Conservation (phyloP, 768 basidiomycete species). For the Mycena venus region DNA sequence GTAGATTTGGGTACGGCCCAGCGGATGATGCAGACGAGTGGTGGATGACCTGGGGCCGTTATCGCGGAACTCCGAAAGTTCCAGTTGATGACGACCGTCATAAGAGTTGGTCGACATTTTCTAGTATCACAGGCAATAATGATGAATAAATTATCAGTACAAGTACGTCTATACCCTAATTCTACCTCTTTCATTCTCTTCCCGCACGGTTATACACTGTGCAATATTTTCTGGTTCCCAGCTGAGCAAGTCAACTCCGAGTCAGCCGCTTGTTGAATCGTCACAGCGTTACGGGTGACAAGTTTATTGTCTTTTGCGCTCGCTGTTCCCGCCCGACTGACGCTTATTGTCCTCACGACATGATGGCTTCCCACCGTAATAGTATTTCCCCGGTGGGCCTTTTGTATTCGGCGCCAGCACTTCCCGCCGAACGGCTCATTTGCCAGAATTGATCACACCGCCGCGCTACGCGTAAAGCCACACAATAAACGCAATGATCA, state of each 20-base stretch:
- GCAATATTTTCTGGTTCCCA: too few relatives aligned
- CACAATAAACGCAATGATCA: conserved; percentile 4
- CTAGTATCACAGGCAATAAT: too few relatives aligned
- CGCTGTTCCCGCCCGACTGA: not conserved
- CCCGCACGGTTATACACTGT: too few relatives aligned
- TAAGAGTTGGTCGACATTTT: too few relatives aligned
- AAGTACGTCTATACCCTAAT: too few relatives aligned
- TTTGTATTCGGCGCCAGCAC: not conserved
- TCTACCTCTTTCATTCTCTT: too few relatives aligned
- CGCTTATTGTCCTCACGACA: not conserved
- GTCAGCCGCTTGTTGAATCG: not conserved
- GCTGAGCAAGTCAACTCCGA: too few relatives aligned
- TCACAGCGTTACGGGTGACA: conserved; percentile 5
- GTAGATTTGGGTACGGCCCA: conserved; percentile 8
- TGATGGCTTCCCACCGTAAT: not conserved
- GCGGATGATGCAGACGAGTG: conserved; percentile 20
- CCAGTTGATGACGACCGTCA: too few relatives aligned
- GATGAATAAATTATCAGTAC: too few relatives aligned
- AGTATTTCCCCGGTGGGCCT: not conserved
- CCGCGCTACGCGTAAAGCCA: not conserved
- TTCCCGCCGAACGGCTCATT: not conserved
- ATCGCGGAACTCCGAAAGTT: not conserved
- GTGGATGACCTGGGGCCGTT: conserved; percentile 20
- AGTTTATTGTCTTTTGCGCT: conserved; percentile 10
- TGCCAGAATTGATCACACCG: not conserved